Evolutionary conservation across 257 asterid genomes (phyloP).

Genomic region (Solanum ahanhuiri): DNA sequence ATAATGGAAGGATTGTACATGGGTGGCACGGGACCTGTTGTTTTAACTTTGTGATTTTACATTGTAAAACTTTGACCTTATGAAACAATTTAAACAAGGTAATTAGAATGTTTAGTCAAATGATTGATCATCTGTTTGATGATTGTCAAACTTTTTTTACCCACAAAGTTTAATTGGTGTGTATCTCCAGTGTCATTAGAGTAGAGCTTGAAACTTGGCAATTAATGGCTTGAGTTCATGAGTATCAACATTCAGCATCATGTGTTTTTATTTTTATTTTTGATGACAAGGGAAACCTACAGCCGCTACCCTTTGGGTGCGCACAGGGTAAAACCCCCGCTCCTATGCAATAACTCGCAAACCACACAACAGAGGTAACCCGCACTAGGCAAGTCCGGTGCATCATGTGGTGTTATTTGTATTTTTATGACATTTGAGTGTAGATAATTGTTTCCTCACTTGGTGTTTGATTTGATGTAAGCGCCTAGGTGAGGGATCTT

Average conservation of each 20-base stretch:
- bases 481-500: neutral
- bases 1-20: neutral
- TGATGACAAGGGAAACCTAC: neutral
- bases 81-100: neutral
- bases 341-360: no score
- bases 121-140: neutral
- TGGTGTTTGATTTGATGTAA: neutral
- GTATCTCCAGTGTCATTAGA: neutral
- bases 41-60: neutral
- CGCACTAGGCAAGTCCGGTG: no score
- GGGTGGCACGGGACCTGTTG: neutral
- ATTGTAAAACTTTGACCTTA: neutral
- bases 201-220: neutral
- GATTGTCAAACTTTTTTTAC: neutral
- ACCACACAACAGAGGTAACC: no score
- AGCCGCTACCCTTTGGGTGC: no score
- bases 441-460: neutral
- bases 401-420: neutral
- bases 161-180: neutral
- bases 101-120: neutral
- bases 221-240: neutral
- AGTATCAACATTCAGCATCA: neutral
- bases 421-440: neutral
- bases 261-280: neutral
- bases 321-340: no score